Evolutionary conservation across 2,329 filamentous ascomycete genomes (phyloP).

Genomic region (Curvularia eragrostidis): DNA sequence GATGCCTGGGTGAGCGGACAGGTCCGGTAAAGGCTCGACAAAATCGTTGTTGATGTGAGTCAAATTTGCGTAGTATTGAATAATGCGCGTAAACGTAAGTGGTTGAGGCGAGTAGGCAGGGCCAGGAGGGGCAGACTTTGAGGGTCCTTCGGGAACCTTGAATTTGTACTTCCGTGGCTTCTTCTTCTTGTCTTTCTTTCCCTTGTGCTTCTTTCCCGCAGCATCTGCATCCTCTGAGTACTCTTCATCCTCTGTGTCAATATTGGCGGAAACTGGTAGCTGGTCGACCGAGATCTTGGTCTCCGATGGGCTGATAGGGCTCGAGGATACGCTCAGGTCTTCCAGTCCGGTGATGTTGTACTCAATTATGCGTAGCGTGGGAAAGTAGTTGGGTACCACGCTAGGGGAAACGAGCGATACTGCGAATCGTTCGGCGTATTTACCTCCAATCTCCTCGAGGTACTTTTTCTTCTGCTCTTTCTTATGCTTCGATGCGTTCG

Average conservation of each 20-base stretch:
- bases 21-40: constrained; percentile 21
- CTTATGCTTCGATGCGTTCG: constrained; percentile 21
- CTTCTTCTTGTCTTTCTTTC: constrained; percentile 50
- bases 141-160: constrained; percentile 71
- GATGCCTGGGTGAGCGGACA: not conserved
- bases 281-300: constrained; percentile 12
- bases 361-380: constrained; percentile 85
- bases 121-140: constrained; percentile 75
- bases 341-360: constrained; percentile 89
- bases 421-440: constrained; percentile 84
- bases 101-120: constrained; percentile 89
- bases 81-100: constrained; percentile 79
- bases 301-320: not conserved
- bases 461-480: constrained; percentile 62
- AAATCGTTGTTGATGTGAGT: constrained; percentile 83
- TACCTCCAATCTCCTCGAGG: constrained; percentile 74
- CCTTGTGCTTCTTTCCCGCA: constrained; percentile 59
- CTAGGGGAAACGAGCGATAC: constrained; percentile 83
- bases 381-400: constrained; percentile 91
- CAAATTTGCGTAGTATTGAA: constrained; percentile 94
- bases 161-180: constrained; percentile 55
- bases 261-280: constrained; percentile 12
- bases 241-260: constrained; percentile 36
- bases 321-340: constrained; percentile 38
- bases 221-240: constrained; percentile 53